Base-by-base conservation (phyloP, 371 early-diverging fungal species). In the Gilbertella persicaria region DNA sequence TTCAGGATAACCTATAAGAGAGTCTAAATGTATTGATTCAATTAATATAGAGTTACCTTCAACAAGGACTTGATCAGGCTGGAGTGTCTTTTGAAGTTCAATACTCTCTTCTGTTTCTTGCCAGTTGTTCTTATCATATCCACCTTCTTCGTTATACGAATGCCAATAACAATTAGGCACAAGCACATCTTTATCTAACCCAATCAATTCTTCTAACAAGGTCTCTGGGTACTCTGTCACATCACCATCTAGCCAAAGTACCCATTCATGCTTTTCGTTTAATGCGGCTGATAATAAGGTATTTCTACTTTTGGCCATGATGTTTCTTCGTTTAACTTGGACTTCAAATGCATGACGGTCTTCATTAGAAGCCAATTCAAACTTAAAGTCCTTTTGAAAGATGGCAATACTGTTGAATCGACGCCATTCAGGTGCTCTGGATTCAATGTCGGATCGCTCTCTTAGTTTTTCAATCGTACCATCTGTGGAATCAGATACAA, bases 121-220 rank as follows among this genome's bases (percentile, higher is more conserved):
- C 85, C 86, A 88, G 46, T 85, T 85, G 52, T 88, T 86, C 66
- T 80, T 83, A 41, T 88, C 88, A 47, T 88, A 88, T 51, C 69
- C 50, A 67, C 74, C 29, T 67, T 73, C 39, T 75, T 74, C 37
- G 67, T 66, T 29, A 77, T 60, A 69, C 30, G 53, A 52, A 36
- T 67, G 62, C 44, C 72, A 82, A 58, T 19, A 69, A 43, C 84
- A 84, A 49, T 82, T 82, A 43, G 84, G 84, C 2, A 79, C 84
- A 3, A 84, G 60, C 17, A 84, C 67, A 58, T 84, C 84, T 19
- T 70, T 78, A 57, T 82, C 67, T 41, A 78, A 60, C 0, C 70
- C 64, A 58, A 78, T 79, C 50, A 84, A 54, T 25, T 82, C 83
- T 37, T 73, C 73, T 21, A 84, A 60, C 44, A 82, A 63, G 33